Base-by-base conservation (phyloP, 306 rosid species). In the Morella rubra region DNA sequence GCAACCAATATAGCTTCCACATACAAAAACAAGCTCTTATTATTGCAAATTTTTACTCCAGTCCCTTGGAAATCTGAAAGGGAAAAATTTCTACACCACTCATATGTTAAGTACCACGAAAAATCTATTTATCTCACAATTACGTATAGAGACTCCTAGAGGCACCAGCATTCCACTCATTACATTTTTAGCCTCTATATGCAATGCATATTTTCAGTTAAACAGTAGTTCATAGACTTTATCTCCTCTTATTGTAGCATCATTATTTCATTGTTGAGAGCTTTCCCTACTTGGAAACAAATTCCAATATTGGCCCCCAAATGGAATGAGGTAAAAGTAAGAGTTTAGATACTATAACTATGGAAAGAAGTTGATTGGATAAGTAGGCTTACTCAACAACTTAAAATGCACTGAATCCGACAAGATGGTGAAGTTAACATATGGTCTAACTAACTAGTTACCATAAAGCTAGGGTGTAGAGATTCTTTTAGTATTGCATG, bases 391-490 rank as follows among this genome's bases (percentile, higher is more conserved):
- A 65, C 27, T 65, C 71, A 65, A 37, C 49, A 62, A 62, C 44
- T 65, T 40, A 19, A 65, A 65, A 65, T 8, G 49, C 18, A 41
- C 50, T 40, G 47, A 41, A 18, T 40, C 18, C 8, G 15, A 37
- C 49, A 65, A 65, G 27, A 18, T 1, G 3, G 15, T 62, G 50
- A 65, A 18, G 71, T 4, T 65, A 65, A 24, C 11, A 20, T 59
- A 59, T 5, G 8, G 65, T 59, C 22, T 3, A 65, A 65, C 7
- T 65, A 42, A 65, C 20, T 1, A 1, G 3, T 42, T 41, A 65
- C 70, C 65, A 65, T 19, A 65, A 41, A 65, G 71, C 71, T 12
- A 60, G 40, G 44, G 7, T 60, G 67, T 16, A 54, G 41, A 60
- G 18, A 60, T 14, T 12, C 2, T 60, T 60, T 12, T 6, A 27